Evolutionary conservation across 768 basidiomycete species (phyloP).

Genomic region (Rhizopogon sp.): DNA sequence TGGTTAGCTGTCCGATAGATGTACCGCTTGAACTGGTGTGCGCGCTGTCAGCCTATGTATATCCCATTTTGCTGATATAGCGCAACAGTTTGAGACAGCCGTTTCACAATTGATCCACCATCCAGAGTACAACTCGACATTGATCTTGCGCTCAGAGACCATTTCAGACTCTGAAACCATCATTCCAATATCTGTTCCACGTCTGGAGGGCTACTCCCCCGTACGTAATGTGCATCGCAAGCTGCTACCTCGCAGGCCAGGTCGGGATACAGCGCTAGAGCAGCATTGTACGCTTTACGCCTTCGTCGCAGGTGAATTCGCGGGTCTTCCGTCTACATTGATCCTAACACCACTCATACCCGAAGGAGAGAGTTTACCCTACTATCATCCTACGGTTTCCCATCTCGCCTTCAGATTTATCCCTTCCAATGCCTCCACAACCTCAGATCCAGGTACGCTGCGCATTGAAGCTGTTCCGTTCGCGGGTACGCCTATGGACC

Average conservation of each 20-base stretch:
- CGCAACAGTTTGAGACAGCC: slow-evolving; percentile 63
- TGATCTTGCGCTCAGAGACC: slow-evolving; percentile 82
- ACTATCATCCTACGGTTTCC: slow-evolving; percentile 82
- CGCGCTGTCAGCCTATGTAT: neutral
- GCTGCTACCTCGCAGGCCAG: slow-evolving; percentile 75
- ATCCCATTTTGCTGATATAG: neutral
- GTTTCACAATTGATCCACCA: slow-evolving; percentile 74
- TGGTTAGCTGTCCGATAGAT: slow-evolving; percentile 36
- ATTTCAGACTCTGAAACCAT: slow-evolving; percentile 32
- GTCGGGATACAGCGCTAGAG: slow-evolving; percentile 66
- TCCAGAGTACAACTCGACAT: slow-evolving; percentile 89
- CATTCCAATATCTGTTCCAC: slow-evolving; percentile 31
- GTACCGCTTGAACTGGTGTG: slow-evolving; percentile 42
- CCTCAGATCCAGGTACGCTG: slow-evolving; percentile 27
- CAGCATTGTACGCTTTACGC: slow-evolving; percentile 77
- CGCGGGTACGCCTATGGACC: slow-evolving; percentile 39
- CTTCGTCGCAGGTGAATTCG: slow-evolving; percentile 10
- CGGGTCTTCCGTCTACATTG: slow-evolving; percentile 32
- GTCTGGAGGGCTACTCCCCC: slow-evolving; percentile 33
- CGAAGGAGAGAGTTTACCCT: slow-evolving; percentile 55
- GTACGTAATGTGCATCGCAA: slow-evolving; percentile 57
- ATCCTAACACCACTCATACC: slow-evolving; percentile 56
- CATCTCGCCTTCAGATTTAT: slow-evolving; percentile 83
- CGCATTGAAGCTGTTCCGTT: slow-evolving; percentile 57
- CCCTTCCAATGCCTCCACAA: slow-evolving; percentile 20